Evolutionary conservation across 345 rosid genomes (phyloP).

Genomic region (Citrus reticulata): DNA sequence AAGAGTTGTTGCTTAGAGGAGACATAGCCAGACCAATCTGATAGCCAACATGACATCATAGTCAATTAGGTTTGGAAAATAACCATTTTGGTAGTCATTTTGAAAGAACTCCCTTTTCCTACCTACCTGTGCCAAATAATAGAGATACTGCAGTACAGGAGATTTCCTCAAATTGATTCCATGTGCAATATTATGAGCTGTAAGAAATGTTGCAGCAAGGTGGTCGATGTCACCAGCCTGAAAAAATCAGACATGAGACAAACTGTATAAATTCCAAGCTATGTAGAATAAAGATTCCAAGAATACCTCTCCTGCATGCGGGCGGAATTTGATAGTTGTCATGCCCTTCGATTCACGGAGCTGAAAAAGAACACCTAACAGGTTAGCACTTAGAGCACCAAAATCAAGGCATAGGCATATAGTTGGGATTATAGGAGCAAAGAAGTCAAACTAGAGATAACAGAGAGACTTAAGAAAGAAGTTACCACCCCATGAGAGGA

Average conservation of each 20-base stretch:
- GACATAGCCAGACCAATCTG: constrained; percentile 99
- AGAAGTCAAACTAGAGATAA: background rate
- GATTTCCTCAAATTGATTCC: constrained; percentile 97
- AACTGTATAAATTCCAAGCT: background rate
- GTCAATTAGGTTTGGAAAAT: constrained; percentile 15
- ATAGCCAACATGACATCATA: constrained; percentile 19
- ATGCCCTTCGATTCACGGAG: constrained; percentile 99
- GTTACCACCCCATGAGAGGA: background rate
- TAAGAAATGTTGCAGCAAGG: constrained; percentile 97
- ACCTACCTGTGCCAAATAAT: constrained; percentile 89
- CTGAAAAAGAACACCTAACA: constrained; percentile 37
- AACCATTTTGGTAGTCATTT: background rate
- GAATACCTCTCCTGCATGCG: constrained; percentile 95
- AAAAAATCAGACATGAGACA: constrained; percentile 20
- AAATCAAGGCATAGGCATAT: background rate
- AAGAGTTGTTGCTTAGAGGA: constrained; percentile 97
- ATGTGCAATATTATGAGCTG: constrained; percentile 90
- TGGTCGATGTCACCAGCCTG: constrained; percentile 99
- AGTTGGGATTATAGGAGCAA: background rate
- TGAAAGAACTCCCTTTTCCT: background rate
- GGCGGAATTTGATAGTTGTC: constrained; percentile 94
- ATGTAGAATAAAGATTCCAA: background rate
- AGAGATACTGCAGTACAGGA: constrained; percentile 99
- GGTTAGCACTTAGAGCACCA: constrained; percentile 14
- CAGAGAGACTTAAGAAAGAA: no score